Base-by-base conservation (phyloP, 2,329 filamentous ascomycete species). In the Claviceps purpurea region DNA sequence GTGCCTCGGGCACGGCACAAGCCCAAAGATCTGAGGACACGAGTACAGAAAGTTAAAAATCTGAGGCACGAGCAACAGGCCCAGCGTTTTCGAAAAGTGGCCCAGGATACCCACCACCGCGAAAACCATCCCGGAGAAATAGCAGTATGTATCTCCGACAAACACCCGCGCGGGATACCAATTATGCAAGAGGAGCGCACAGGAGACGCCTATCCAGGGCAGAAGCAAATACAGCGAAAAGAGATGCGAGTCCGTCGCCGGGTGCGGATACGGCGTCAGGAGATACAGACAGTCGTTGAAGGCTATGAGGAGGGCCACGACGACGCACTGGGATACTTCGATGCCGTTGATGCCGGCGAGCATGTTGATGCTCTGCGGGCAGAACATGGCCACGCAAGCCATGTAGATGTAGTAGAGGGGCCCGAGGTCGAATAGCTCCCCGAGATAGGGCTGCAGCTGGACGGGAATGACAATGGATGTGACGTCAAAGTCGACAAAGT, bases 311-410 rank as follows among this genome's bases (percentile, higher is more conserved):
- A 82, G 68, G 26, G 90, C 91, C 64, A 98, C 88, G 57, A 95
- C 87, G 56, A 98, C 74, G 54, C 89, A 96, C 70, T 98, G 93
- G 11, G 86, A 82, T 52, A 97, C 93, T 68, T 98, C 93, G 65
- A 98, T 93, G 52, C 93, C 93, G 68, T 98, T 98, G 69, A 98
- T 88, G n/a, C 93, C 93, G 0, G 93, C 93, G n/a, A 98, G 75
- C 71, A 98, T 98, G 74, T 98, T 98, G 78, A 98, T 98, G 68
- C 89, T 89, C 72, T 98, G 97, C 6, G 93, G 90, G 60, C 89
- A 95, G 73, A 98, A 98, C 68, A 98, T 98, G 65, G 91, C 87
- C 59, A 98, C 79, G 52, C 87, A 85, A 50, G 89, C 88, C 93
- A 98, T 98, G 76, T 97, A 98, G 63, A 84, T 73, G 71, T 98